A percentile compares a stretch with the other conserved stretches of the same genome.
Evolutionary conservation across 805 yeast species (phyloP).

Genomic region (Spathaspora hagerdaliae): DNA sequence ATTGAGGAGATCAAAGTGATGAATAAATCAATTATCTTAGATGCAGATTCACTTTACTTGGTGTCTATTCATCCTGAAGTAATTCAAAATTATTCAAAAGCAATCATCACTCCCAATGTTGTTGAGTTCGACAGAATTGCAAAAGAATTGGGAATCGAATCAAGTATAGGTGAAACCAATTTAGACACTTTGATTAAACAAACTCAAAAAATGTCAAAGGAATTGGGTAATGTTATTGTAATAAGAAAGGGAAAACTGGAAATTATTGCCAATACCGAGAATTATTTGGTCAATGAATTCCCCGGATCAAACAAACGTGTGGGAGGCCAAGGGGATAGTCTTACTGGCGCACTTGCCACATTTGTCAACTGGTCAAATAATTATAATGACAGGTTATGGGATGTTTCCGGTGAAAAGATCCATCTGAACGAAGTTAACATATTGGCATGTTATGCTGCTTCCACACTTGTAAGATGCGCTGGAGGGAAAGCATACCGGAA

Average conservation of each 20-base stretch:
- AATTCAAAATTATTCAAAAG: slow-evolving; percentile 50
- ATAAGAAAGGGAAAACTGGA: slow-evolving; percentile 74
- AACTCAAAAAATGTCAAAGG: slow-evolving; percentile 42
- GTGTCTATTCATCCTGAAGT: slow-evolving; percentile 55
- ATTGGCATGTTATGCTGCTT: slow-evolving; percentile 70
- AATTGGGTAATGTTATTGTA: slow-evolving; percentile 56
- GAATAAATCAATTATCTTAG: slow-evolving; percentile 71
- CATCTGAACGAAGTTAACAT: slow-evolving; percentile 28
- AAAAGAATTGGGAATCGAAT: slow-evolving; percentile 39
- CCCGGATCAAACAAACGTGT: slow-evolving; percentile 76
- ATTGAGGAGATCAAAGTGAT: slow-evolving; percentile 53
- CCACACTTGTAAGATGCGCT: slow-evolving; percentile 62
- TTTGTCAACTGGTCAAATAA: slow-evolving; percentile 75
- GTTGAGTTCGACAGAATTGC: slow-evolving; percentile 74
- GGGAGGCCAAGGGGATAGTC: slow-evolving; percentile 96
- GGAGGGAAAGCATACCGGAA: slow-evolving; percentile 59
- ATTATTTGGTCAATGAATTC: slow-evolving; percentile 38
- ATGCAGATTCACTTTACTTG: slow-evolving; percentile 84
- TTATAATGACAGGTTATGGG: slow-evolving; percentile 60
- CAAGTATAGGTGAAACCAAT: slow-evolving; percentile 16
- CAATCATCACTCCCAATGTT: slow-evolving; percentile 85
- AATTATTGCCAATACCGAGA: slow-evolving; percentile 50
- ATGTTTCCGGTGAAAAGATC: slow-evolving; percentile 20
- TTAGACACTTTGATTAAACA: slow-evolving; percentile 19
- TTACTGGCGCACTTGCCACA: slow-evolving; percentile 83